Base-by-base conservation (phyloP, 2,329 filamentous ascomycete species). In the Stemphylium vesicarium region DNA sequence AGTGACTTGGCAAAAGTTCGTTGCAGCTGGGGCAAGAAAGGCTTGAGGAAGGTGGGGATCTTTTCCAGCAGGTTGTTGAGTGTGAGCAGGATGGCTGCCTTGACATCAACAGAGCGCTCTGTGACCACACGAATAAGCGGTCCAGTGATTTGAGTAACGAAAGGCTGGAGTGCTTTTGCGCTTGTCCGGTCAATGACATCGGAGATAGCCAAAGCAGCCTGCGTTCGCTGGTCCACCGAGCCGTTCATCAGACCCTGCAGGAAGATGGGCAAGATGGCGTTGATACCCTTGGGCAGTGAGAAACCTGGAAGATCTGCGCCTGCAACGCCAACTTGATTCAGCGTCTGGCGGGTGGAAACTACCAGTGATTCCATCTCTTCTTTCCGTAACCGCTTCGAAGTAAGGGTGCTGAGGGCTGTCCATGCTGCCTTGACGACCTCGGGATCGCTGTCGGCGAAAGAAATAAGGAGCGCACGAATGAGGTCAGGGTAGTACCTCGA, bases 341-440 rank as follows among this genome's bases (percentile, higher is more conserved):
- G 82, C 1, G 91, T 88, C 75, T 96, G 90, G 55, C 94, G 84
- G 2, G 94, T 96, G 0, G 94, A 95, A 49, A 86, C 81, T 15
- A 96, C 92, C 40, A 99, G 83, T 0, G 89, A 87, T 72, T 99
- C 96, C 95, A 99, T 98, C 77, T 98, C 94, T 73, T 99, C 96
- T 77, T 99, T 99, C 72, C 88, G 89, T 58, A 99, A 84, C 66
- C 87, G 89, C 74, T 93, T 93, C 40, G 93, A 97, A 1, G 64
- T 69, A 65, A 99, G 89, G 53, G 91, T 90, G 65, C 81, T 92
- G 55, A 99, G 84, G 5, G 93, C 94, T 50, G 86, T 83, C 93
- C 93, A 98, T 18, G 94, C 87, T 39, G 91, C 85, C 80, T 96
- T 96, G 69, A 98, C 89, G 4, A 98, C 94, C 18, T 88, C 87